phyloP scores from a whole-genome alignment of 768 basidiomycete species.

The Daedalea quercina region DNA sequence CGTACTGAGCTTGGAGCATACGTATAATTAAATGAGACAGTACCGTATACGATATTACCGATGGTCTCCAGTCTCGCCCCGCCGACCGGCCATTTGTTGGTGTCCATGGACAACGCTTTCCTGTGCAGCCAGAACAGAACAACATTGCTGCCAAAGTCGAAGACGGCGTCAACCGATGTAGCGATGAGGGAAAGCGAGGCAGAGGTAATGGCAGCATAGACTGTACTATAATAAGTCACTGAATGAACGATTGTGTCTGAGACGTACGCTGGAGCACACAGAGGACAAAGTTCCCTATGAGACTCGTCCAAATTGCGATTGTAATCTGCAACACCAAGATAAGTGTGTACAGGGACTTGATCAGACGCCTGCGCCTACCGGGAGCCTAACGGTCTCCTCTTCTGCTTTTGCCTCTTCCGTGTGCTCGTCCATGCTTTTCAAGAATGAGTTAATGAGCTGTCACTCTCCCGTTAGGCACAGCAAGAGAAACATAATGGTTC shows the following conservation, averaged over 20 bases:
- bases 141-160: constrained; percentile 78
- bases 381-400: constrained; percentile 57
- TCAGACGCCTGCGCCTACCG: constrained; percentile 37
- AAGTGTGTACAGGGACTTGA: not conserved
- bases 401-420: constrained; percentile 74
- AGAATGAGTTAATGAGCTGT: constrained; percentile 78
- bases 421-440: constrained; percentile 89
- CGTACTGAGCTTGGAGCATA: not conserved
- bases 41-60: constrained; percentile 83
- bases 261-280: constrained; percentile 63
- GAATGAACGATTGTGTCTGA: not conserved
- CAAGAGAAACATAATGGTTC: not conserved
- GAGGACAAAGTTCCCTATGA: constrained; percentile 69
- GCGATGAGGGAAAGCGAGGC: constrained; percentile 82
- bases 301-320: constrained; percentile 80
- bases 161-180: constrained; percentile 83
- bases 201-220: constrained; percentile 89
- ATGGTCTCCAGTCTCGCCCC: constrained; percentile 88
- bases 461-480: constrained; percentile 3
- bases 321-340: constrained; percentile 52
- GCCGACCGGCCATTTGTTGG: constrained; percentile 88
- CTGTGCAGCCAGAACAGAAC: constrained; percentile 76
- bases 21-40: constrained; percentile 7
- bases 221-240: constrained; percentile 29
- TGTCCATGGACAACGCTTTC: constrained; percentile 64